phyloP scores from a whole-genome alignment of 1,139 yeast species.

The Magnusiomyces tetraspermus region DNA sequence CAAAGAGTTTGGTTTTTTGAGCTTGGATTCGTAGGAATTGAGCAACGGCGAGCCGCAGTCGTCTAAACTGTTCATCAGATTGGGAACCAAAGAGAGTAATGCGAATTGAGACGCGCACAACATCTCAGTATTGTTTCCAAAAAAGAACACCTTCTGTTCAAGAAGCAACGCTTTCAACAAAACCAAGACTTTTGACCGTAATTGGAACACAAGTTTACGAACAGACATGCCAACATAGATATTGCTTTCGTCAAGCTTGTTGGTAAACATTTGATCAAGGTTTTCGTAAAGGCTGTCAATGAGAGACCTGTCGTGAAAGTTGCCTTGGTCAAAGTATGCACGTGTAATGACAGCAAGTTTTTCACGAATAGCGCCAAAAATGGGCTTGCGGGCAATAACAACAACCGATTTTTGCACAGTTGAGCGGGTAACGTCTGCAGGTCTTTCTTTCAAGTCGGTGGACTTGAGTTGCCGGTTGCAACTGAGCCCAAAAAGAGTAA shows the following conservation, averaged over 20 bases:
- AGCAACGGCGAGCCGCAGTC: conserved; percentile 76
- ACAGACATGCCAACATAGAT: conserved; percentile 69
- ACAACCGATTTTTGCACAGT: conserved; percentile 89
- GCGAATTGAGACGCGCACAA: conserved; percentile 65
- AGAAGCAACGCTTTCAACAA: conserved; percentile 68
- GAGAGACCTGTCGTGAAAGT: conserved; percentile 60
- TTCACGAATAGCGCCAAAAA: conserved; percentile 76
- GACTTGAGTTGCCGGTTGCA: conserved; percentile 79
- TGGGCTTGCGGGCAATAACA: conserved; percentile 74
- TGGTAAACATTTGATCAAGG: conserved; percentile 40
- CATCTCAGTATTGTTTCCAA: conserved; percentile 74
- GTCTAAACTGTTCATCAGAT: conserved; percentile 58
- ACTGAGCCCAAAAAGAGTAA: conserved; percentile 85
- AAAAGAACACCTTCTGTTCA: conserved; percentile 57
- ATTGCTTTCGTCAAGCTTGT: conserved; percentile 42
- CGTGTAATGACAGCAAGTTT: conserved; percentile 83
- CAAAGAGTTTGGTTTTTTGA: conserved; percentile 57
- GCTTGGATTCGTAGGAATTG: conserved; percentile 45
- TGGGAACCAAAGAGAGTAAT: conserved; percentile 64
- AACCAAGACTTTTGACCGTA: conserved; percentile 53
- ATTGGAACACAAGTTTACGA: conserved; percentile 51
- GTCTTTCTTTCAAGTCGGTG: conserved; percentile 47
- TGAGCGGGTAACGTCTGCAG: conserved; percentile 70
- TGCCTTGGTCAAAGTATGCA: conserved; percentile 72
- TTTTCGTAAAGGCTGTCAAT: conserved; percentile 68